Conservation (phyloP, 2,329 filamentous ascomycete species). For the Cladosporium sp. region DNA sequence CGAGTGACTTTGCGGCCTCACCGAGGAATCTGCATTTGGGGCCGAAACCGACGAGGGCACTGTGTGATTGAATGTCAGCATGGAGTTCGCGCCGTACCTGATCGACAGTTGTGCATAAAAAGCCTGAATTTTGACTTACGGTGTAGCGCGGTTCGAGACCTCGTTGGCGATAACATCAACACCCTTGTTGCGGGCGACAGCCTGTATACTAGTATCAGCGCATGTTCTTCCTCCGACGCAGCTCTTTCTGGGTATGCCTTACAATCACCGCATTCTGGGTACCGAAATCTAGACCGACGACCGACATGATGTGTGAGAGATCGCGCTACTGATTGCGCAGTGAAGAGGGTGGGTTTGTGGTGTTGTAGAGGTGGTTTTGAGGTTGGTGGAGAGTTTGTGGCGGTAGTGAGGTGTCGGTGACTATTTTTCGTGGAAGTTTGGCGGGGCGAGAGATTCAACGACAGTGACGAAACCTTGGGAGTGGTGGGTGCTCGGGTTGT, state of each 20-base stretch:
- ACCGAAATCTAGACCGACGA: slow-evolving; percentile 86
- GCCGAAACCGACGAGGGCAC: slow-evolving; percentile 91
- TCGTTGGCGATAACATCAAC: slow-evolving; percentile 99
- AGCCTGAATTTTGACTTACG: slow-evolving; percentile 63
- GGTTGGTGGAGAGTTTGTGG: not conserved
- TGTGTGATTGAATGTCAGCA: slow-evolving; percentile 41
- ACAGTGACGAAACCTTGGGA: not conserved
- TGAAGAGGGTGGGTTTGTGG: not conserved
- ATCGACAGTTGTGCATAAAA: slow-evolving; percentile 22
- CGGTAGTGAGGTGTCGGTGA: not conserved
- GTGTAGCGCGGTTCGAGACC: slow-evolving; percentile 96
- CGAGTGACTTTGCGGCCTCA: slow-evolving; percentile 95
- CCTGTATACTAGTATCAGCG: slow-evolving; percentile 16
- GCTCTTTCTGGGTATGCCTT: slow-evolving; percentile 18
- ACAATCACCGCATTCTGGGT: slow-evolving; percentile 92
- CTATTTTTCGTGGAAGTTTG: not conserved
- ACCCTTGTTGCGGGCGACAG: slow-evolving; percentile 92
- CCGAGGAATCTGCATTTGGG: slow-evolving; percentile 92
- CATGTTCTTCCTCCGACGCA: slow-evolving; percentile 39
- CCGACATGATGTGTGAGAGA: slow-evolving; percentile 21
- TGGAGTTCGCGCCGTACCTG: slow-evolving; percentile 14
- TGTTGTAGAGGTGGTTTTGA: not conserved
- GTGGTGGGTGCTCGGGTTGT: not conserved
- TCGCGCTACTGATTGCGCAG: not conserved
- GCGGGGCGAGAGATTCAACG: not conserved